These are phyloP conservation scores for Zygoascus sp. DNA, from an alignment of 1,139 yeast genomes.

Conservation along the genomic window DNA sequence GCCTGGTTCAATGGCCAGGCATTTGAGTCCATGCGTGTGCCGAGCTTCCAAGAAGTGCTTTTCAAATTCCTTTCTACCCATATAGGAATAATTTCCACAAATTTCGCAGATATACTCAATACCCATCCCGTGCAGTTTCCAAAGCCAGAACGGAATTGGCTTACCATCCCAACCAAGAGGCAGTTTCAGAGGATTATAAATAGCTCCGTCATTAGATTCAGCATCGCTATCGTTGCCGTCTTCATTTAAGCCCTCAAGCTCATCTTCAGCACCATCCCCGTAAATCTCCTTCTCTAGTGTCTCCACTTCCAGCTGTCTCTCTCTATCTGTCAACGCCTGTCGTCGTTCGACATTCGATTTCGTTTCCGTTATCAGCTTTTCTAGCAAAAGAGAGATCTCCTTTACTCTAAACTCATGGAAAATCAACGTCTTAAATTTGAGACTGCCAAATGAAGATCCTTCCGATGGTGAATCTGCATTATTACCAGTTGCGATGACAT, in stretches of 20 bases:
- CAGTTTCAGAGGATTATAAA: slow-evolving; percentile 47
- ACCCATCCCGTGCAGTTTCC: slow-evolving; percentile 82
- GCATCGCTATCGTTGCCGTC: slow-evolving; percentile 25
- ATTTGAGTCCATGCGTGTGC: slow-evolving; percentile 70
- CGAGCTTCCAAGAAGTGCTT: slow-evolving; percentile 67
- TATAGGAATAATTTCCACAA: slow-evolving; percentile 72
- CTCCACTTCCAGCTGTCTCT: slow-evolving; percentile 52
- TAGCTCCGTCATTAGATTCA: slow-evolving; percentile 27
- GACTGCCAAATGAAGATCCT: slow-evolving; percentile 9
- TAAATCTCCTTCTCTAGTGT: slow-evolving; percentile 41
- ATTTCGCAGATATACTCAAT: slow-evolving; percentile 74
- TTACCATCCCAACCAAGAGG: slow-evolving; percentile 87
- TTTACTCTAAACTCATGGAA: slow-evolving; percentile 39
- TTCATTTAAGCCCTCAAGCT: slow-evolving; percentile 26
- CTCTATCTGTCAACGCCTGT: slow-evolving; percentile 69
- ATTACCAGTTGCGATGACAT: slow-evolving; percentile 24
- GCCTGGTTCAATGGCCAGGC: slow-evolving; percentile 62
- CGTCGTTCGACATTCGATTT: slow-evolving; percentile 60
- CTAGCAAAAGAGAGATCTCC: slow-evolving; percentile 37
- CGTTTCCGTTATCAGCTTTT: slow-evolving; percentile 46
- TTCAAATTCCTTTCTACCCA: slow-evolving; percentile 68
- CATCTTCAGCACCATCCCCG: slow-evolving; percentile 23
- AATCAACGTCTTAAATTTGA: slow-evolving; percentile 19
- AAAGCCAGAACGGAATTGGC: slow-evolving; percentile 93
- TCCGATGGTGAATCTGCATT: slow-evolving; percentile 6